Evolutionary conservation across 345 rosid species (phyloP).

Genomic region (Eucalyptus polybractea): DNA sequence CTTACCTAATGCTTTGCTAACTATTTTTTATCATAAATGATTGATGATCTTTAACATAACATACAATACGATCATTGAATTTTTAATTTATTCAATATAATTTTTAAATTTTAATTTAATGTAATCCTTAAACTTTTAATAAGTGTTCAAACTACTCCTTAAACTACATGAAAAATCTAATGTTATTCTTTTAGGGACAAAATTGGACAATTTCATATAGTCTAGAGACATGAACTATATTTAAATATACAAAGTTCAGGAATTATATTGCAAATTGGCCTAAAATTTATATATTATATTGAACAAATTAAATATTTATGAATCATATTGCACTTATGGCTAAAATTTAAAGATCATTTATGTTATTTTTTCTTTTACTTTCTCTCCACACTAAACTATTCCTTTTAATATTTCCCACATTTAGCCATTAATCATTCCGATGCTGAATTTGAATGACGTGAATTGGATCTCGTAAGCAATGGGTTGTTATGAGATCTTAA

Average conservation of each 20-base stretch:
- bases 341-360: fast-evolving
- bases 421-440: fast-evolving
- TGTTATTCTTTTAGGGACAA: fast-evolving
- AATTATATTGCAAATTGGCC: fast-evolving
- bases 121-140: fast-evolving
- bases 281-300: too few species aligned
- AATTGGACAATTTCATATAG: fast-evolving
- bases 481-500: too few species aligned
- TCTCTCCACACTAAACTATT: fast-evolving
- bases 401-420: fast-evolving
- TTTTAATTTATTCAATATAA: too few species aligned
- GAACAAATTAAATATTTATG: fast-evolving
- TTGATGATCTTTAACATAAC: fast-evolving
- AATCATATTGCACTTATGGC: neutral
- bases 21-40: too few species aligned
- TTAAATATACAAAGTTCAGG: fast-evolving
- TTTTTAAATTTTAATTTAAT: fast-evolving
- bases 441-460: neutral
- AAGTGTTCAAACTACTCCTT: too few species aligned
- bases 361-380: too few species aligned
- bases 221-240: neutral
- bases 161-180: too few species aligned
- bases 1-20: neutral
- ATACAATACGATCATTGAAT: fast-evolving
- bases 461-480: neutral